Base-by-base conservation (phyloP, 129 eudicot genomes). In the Artemisia annua region DNA sequence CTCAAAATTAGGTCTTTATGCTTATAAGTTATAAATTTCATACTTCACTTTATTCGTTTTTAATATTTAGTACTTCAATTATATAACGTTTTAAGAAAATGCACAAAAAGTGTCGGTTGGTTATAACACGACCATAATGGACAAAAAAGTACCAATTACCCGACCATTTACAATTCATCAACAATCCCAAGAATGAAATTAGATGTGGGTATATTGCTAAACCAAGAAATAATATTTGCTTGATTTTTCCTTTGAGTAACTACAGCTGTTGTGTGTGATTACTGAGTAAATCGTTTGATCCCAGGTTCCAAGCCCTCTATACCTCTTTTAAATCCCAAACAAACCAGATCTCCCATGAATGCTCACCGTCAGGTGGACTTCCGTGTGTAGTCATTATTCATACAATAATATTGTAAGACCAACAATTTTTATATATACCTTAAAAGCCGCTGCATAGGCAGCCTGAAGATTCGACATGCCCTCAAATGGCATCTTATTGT, bases 381-480 rank as follows among this genome's bases (percentile, higher is more conserved):
- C 44, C 46, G 2, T 39, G 46, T 39, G 46, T 39, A 39, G 7
- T 39, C 11, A 39, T 8, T 39, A 39, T 39, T 39, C 11, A 39
- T 2, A 39, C 7, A 39, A 1, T 39, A 39, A 39, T 39, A 7
- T 39, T 7, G 46, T 39, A 39, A 39, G 7, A 39, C 2, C 9
- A 39, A 39, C 11, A 7, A 7, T 39, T 39, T 30, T 39, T 39
- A 56, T 43, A 79, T 75, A 83, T 85, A 92, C 96, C 79, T 92
- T 92, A 75, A 89, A 89, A 73, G 96, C 98, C 3, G 96, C 98
- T 28, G 98, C 98, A 78, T 89, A 92, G 24, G 98, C 90, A 9
- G 90, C 90, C 76, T 85, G 88, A 66, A 88, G 78, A 75, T 85
- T 83, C 0, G 90, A 83, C 95, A 85, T 88, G 85, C 90, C 90